phyloP scores from a whole-genome alignment of 371 early-diverging fungal species.

The Choanephora cucurbitarum region DNA sequence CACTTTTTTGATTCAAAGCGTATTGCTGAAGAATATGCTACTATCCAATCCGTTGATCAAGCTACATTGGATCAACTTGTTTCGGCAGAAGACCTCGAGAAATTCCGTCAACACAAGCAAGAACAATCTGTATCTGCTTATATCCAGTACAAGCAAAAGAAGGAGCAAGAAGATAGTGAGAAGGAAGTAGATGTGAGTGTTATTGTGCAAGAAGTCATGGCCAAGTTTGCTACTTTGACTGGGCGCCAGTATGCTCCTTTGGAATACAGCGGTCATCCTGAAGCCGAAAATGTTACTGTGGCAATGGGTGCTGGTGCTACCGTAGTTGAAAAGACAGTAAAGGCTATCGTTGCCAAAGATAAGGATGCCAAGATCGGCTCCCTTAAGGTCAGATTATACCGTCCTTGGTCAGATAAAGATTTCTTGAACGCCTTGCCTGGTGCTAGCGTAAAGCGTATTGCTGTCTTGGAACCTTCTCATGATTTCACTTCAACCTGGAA shows the following conservation, averaged over 20 bases:
- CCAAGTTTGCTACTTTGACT: slow-evolving; percentile 39
- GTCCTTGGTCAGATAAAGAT: slow-evolving; percentile 66
- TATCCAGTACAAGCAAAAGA: slow-evolving; percentile 36
- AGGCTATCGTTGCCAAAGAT: slow-evolving; percentile 19
- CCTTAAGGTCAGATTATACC: slow-evolving; percentile 64
- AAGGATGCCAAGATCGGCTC: slow-evolving; percentile 52
- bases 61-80: slow-evolving; percentile 29
- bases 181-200: slow-evolving; percentile 29
- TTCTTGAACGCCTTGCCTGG: slow-evolving; percentile 57
- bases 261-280: slow-evolving; percentile 54
- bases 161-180: slow-evolving; percentile 12
- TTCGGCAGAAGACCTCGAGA: slow-evolving; percentile 34
- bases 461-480: slow-evolving; percentile 72
- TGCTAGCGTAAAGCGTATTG: slow-evolving; percentile 54
- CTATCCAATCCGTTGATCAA: slow-evolving; percentile 21
- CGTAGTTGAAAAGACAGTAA: slow-evolving; percentile 45
- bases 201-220: slow-evolving; percentile 41
- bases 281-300: slow-evolving; percentile 61
- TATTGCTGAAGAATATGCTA: slow-evolving; percentile 44
- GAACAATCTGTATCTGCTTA: slow-evolving; percentile 31
- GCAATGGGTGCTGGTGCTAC: slow-evolving; percentile 65
- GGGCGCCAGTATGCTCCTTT: slow-evolving; percentile 55
- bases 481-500: slow-evolving; percentile 70
- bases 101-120: slow-evolving; percentile 20
- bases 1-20: slow-evolving; percentile 55